phyloP scores from a whole-genome alignment of 768 basidiomycete genomes.

The Hebeloma cylindrosporum region DNA sequence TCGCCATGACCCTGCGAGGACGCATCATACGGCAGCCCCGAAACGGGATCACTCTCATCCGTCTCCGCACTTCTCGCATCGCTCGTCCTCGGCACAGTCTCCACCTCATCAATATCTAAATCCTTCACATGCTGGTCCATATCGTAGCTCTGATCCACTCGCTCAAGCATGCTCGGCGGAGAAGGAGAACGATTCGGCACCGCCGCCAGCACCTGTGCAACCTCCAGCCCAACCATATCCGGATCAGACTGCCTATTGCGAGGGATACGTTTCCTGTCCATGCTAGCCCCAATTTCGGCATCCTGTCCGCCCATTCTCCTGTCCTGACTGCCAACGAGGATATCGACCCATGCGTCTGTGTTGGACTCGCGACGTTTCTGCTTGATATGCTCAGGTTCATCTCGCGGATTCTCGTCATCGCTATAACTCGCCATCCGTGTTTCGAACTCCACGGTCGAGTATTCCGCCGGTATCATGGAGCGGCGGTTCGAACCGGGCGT shows the following conservation, averaged over 20 bases:
- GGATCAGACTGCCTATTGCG: conserved; percentile 48
- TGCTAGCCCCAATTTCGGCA: conserved; percentile 36
- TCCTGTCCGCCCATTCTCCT: conserved; percentile 60
- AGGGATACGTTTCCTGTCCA: conserved; percentile 33
- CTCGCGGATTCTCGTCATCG: conserved; percentile 37
- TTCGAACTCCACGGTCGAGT: conserved; percentile 81
- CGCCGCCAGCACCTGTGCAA: conserved; percentile 67
- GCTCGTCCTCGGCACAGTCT: conserved; percentile 42
- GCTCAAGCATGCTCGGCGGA: conserved; percentile 33
- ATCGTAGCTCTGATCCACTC: conserved; percentile 37
- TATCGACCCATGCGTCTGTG: conserved; percentile 89
- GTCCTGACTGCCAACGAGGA: conserved; percentile 62
- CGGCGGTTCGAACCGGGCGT: conserved; percentile 51
- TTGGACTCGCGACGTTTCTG: conserved; percentile 48
- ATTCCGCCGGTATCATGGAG: conserved; percentile 68
- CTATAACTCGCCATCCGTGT: conserved; percentile 71
- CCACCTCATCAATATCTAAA: conserved; percentile 51
- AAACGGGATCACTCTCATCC: conserved; percentile 28
- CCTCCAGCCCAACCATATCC: conserved; percentile 71
- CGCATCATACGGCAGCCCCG: conserved; percentile 27
- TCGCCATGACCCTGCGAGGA: conserved; percentile 25
- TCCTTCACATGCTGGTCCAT: conserved; percentile 40
- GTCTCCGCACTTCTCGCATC: conserved; percentile 27
- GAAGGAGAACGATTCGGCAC: conserved; percentile 42
- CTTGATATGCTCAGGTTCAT: conserved; percentile 43